Base-by-base conservation (phyloP, 2,329 filamentous ascomycete genomes). In the Cytospora schulzeri region DNA sequence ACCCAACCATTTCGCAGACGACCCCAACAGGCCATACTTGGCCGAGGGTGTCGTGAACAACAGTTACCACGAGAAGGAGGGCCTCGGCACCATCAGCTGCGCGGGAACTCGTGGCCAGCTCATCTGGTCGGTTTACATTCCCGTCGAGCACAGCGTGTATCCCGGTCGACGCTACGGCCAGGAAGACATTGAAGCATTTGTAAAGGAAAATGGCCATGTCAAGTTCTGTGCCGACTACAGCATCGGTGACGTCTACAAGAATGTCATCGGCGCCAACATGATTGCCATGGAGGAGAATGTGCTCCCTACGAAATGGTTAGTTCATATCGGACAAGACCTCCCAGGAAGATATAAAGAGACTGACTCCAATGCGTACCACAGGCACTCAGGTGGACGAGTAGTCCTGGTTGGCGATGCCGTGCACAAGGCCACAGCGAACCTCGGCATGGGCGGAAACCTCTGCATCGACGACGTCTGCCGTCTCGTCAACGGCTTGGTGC, bases 281-380 rank as follows among this genome's bases (percentile, higher is more conserved):
- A 53, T 9, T 71, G 71, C 8, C 69, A 73, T 31, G 72, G 71
- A 70, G 54, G 12, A 59, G 1, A 63, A 68, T 0, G 28, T 74
- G 0, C 45, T 73, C 0, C 11, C 67, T 7, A 57, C 67, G 0
- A 67, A 71, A 8, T 62, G 65, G 2, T 48, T 14, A 48, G 45
- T 24, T 24, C n/a, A 45, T 22, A 6, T 22, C 19, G 14, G 19
- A n/a, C 14, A 19, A n/a, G 19, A 45, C 19, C 8, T 22, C 11
- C 41, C n/a, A n/a, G 17, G 41, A 7, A 22, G 41, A 22, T 4
- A n/a, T n/a, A n/a, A n/a, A n/a, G n/a, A n/a, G n/a, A 14, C n/a
- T 24, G 9, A 48, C 8, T 4, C 9, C 2, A 24, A 22, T n/a
- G n/a, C n/a, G n/a, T 12, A 48, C 45, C 45, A 8, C 45, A 48